Evolutionary conservation across 2,329 filamentous ascomycete genomes (phyloP).

Genomic region (Ceratocystis variospora): DNA sequence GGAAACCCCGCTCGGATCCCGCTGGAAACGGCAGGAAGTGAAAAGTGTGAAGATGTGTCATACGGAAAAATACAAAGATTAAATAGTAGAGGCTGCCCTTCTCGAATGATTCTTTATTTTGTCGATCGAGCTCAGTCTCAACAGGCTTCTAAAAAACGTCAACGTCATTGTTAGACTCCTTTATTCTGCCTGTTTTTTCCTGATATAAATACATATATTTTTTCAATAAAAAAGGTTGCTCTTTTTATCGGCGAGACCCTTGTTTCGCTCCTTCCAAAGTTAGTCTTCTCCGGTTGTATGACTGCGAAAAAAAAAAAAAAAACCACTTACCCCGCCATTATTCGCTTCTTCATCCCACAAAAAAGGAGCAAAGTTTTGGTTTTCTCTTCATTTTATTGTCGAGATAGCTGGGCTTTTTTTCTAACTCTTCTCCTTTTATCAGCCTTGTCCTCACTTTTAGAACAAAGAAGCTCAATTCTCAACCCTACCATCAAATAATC

Average conservation of each 20-base stretch:
- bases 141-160: not conserved
- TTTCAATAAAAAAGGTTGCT: not conserved
- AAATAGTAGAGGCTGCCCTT: not conserved
- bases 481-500: no score
- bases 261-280: constrained; percentile 5
- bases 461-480: no score
- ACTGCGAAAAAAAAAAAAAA: constrained; percentile 10
- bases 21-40: not conserved
- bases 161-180: not conserved
- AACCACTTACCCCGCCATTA: constrained; percentile 18
- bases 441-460: no score
- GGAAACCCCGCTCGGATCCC: not conserved
- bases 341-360: constrained; percentile 14
- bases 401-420: no score
- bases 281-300: constrained; percentile 10
- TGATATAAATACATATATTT: not conserved
- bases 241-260: not conserved
- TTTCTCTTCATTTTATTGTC: not conserved
- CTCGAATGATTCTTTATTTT: not conserved
- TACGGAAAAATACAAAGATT: not conserved
- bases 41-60: not conserved
- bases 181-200: not conserved
- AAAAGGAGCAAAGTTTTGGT: constrained; percentile 8
- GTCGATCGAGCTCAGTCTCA: not conserved
- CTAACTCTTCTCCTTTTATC: no score